phyloP scores from a whole-genome alignment of 805 yeast genomes.

The Lachancea quebecensis region DNA sequence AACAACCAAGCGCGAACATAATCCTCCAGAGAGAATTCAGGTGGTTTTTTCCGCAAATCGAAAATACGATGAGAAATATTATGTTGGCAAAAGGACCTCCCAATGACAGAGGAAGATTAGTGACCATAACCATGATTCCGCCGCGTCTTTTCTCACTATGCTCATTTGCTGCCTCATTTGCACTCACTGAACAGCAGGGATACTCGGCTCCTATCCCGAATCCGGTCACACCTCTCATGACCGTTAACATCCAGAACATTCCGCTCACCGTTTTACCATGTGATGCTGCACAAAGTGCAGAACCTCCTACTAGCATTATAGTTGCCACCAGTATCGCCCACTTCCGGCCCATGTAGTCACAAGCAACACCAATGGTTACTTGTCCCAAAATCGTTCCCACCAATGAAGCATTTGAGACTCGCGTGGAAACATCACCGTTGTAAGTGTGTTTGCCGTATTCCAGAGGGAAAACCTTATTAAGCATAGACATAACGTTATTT shows the following conservation, averaged over 20 bases:
- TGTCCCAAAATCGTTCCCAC: conserved; percentile 70
- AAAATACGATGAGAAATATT: conserved; percentile 60
- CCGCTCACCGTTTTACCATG: conserved; percentile 54
- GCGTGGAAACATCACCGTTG: conserved; percentile 44
- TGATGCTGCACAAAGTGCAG: conserved; percentile 61
- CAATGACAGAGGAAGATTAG: conserved; percentile 64
- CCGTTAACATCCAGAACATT: conserved; percentile 70
- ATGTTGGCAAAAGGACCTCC: conserved; percentile 76
- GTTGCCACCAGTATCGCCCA: conserved; percentile 65
- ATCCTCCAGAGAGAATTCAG: conserved; percentile 59
- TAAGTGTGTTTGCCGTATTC: conserved; percentile 34
- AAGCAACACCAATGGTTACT: conserved; percentile 54
- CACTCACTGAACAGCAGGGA: conserved; percentile 60
- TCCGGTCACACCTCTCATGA: conserved; percentile 70
- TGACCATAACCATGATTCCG: conserved; percentile 54
- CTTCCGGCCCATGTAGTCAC: conserved; percentile 64
- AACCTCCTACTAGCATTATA: conserved; percentile 52
- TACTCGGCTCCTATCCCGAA: conserved; percentile 77
- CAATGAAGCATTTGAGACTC: conserved; percentile 61
- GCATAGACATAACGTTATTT: conserved; percentile 66
- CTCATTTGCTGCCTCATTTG: conserved; percentile 71
- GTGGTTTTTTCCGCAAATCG: conserved; percentile 44
- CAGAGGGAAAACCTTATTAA: conserved; percentile 48
- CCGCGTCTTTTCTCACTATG: conserved; percentile 54
- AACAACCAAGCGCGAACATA: conserved; percentile 55